A percentile compares a stretch with the other conserved stretches of the same genome.
Conservation (phyloP, 2,329 filamentous ascomycete species). For the Pseudogymnoascus sp. region DNA sequence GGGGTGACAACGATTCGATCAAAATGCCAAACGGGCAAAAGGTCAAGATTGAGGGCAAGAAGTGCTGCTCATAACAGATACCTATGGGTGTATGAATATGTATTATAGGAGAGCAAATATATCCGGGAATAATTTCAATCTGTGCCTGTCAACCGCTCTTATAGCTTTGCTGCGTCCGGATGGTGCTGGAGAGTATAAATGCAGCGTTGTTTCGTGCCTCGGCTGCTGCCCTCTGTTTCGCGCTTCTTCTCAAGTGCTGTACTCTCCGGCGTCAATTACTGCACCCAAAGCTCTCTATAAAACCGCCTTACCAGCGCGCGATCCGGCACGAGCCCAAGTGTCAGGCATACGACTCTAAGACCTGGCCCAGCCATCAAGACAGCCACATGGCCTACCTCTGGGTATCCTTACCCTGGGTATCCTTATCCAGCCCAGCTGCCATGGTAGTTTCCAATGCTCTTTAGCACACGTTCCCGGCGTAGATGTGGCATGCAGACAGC, state of each 20-base stretch:
- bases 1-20: constrained; percentile 86
- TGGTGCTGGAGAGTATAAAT: background rate
- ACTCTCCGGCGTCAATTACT: background rate
- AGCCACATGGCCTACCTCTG: background rate
- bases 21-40: constrained; percentile 44
- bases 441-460: background rate
- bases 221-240: background rate
- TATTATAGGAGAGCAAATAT: constrained; percentile 1
- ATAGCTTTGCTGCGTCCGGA: background rate
- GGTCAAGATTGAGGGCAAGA: constrained; percentile 29
- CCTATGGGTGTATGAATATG: constrained; percentile 4
- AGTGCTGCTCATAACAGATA: constrained; percentile 17
- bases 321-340: background rate
- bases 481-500: background rate
- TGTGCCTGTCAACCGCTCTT: background rate
- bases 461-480: background rate
- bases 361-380: background rate
- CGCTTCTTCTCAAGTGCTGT: background rate
- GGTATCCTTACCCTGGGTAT: background rate
- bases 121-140: background rate
- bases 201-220: background rate
- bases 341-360: background rate
- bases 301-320: background rate
- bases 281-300: background rate
- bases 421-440: background rate